Evolutionary conservation across 129 eudicot genomes (phyloP).

Genomic region (Sambucus nigra): DNA sequence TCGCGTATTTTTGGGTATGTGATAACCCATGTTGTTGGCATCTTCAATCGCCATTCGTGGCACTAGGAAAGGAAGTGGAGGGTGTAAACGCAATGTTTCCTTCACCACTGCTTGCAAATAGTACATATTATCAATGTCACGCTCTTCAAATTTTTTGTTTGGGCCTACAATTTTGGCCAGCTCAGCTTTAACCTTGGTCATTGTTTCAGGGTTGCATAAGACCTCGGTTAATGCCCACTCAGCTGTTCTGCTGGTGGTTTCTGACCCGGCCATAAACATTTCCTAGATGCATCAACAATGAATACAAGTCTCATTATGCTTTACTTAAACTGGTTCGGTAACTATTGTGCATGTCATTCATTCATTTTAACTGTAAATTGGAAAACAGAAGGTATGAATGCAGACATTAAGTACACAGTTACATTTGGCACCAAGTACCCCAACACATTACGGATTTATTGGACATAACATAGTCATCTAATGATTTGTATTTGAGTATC

Average conservation of each 20-base stretch:
- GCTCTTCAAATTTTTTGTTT: constrained; percentile 11
- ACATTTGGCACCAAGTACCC: background rate
- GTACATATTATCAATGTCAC: constrained; percentile 14
- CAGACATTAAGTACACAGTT: too few relatives aligned
- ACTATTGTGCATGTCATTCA: too few relatives aligned
- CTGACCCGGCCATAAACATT: constrained; percentile 25
- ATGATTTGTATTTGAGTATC: too few relatives aligned
- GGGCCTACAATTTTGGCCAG: constrained; percentile 6
- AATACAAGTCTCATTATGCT: too few relatives aligned
- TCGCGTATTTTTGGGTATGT: constrained; percentile 20
- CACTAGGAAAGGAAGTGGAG: constrained; percentile 23
- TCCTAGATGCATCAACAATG: constrained; percentile 17
- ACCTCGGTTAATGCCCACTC: constrained; percentile 25
- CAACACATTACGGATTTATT: too few relatives aligned
- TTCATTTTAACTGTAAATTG: too few relatives aligned
- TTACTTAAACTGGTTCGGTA: too few relatives aligned
- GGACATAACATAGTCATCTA: too few relatives aligned
- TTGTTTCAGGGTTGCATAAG: constrained; percentile 5
- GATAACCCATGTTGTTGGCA: constrained; percentile 16
- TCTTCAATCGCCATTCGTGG: constrained; percentile 21
- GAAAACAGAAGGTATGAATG: too few relatives aligned
- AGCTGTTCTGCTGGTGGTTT: constrained; percentile 13
- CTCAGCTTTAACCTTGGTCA: constrained; percentile 15
- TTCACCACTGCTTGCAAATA: too few relatives aligned
- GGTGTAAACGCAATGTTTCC: constrained; percentile 18